A percentile compares a stretch with the other conserved stretches of the same genome.
phyloP scores from a whole-genome alignment of 305 asterid genomes.

The Fraxinus albicans region DNA sequence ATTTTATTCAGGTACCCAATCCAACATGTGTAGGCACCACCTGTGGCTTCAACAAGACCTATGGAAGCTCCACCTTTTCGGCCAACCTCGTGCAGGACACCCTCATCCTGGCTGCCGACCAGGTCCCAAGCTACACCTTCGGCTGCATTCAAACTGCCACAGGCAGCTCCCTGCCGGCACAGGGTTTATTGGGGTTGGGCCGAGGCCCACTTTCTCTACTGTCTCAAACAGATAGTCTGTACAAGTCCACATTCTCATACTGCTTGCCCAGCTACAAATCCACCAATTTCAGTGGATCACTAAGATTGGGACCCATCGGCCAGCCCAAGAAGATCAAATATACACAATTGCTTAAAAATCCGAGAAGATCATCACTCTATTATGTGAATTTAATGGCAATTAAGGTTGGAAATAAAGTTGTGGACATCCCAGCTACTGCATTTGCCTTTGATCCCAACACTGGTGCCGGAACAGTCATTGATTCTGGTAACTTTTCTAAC shows the following conservation, averaged over 20 bases:
- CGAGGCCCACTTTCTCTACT: conserved; percentile 68
- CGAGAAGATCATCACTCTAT: conserved; percentile 71
- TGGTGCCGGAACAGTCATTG: conserved; percentile 79
- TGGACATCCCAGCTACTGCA: conserved; percentile 53
- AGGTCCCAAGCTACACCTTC: conserved; percentile 50
- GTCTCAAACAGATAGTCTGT: conserved; percentile 53
- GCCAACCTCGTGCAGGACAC: conserved; percentile 65
- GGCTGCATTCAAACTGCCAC: conserved; percentile 62
- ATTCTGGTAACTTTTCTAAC: conserved; percentile 49
- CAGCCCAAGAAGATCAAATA: conserved; percentile 71
- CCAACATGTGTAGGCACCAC: conserved; percentile 54
- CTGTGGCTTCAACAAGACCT: conserved; percentile 66
- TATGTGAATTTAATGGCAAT: conserved; percentile 71
- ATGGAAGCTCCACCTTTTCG: conserved; percentile 61
- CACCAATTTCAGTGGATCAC: conserved; percentile 58
- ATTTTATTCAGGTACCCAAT: conserved; percentile 49
- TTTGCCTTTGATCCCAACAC: conserved; percentile 61
- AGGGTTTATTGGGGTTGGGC: conserved; percentile 79
- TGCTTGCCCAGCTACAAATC: conserved; percentile 80
- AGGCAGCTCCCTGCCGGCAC: conserved; percentile 62
- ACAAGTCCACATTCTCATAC: conserved; percentile 79
- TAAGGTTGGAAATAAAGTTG: conserved; percentile 53
- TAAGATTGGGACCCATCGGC: conserved; percentile 61
- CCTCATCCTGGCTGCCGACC: conserved; percentile 55
- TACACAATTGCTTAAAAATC: conserved; percentile 66